Evolutionary conservation across 2,329 filamentous ascomycete genomes (phyloP), one percentile per base, ranked within the genome.

Genomic region (Aphanoascus verrucosus): DNA sequence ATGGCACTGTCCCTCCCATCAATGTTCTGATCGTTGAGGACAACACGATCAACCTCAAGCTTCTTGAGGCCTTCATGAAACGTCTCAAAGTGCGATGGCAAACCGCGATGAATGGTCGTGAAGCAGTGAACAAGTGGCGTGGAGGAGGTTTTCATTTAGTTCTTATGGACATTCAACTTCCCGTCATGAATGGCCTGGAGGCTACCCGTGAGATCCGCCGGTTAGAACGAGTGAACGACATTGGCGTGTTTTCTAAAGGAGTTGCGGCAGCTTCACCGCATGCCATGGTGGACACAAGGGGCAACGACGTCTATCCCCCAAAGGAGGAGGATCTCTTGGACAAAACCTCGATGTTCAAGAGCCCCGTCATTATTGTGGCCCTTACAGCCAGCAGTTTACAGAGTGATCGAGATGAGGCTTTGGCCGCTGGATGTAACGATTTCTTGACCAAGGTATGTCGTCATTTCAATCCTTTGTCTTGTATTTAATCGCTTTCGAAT

Each of bases 21-120:
- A 97, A 94, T 62, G 90, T 97, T 6, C 77, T 98, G 42, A 95
- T 98, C 56, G 93, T 98, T 12, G 93, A 98, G 73, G 93, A 98
- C 72, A 98, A 98, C 69, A 89, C 93, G 58, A 97, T 98, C 47
- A 98, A 97, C 65, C 75, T 97, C 60, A 87, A 88, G 64, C 82
- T 98, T 8, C 75, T 98, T 35, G 91, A 96, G 65, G 89, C 90
- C 1, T 94, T 98, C 64, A 91, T 97, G 77, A 95, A 96, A 72
- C 79, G 89, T 47, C 77, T 98, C 48, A 96, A 95, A 65, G 93
- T 98, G 5, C 82, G 93, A 34, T 97, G 91, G 89, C 86, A 93
- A 69, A 94, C 88, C n/a, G 93, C 93, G 37, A 88, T 94, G 78
- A 95, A 97, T 67, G 93, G 93, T 20, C 82, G 84, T 58, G 91